Base-by-base conservation (phyloP, 2,329 filamentous ascomycete genomes). In the Thelonectria rubi region DNA sequence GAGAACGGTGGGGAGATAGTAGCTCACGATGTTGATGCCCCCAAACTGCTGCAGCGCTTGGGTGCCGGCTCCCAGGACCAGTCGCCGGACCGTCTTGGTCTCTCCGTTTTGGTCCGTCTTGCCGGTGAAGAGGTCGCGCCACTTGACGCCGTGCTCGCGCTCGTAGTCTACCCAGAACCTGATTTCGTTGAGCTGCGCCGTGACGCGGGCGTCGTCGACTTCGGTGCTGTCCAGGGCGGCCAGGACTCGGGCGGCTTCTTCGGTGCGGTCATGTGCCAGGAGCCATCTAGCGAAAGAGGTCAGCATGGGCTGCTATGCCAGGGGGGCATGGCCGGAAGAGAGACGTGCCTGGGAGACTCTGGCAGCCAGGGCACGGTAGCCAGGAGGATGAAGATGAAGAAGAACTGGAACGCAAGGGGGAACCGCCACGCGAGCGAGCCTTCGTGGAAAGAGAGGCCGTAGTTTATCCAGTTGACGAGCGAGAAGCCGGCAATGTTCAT, bases 1-100 rank as follows among this genome's bases (percentile, higher is more conserved):
- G 0, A 86, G 72, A 0, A 86, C 80, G 0, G 79, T 82, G 0
- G 83, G 81, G 0, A 85, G 68, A 45, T 72, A 74, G 12, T 68
- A 68, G 34, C 48, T 52, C 34, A 64, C 48, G 11, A 63, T 48
- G 40, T 66, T 66, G 42, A 64, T 66, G 30, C 64, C 64, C 12
- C 48, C 48, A 26, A 57, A 58, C 39, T 68, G 65, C 32, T 66
- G 54, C 50, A 66, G 63, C 32, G 59, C 42, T 17, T 63, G 62
- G 9, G 57, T 65, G 5, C 57, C 46, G 11, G 64, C 59, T 10
- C 59, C 59, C 5, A 65, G 57, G 17, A 54, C 4, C 14, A 66
- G 37, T n/a, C 65, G 51, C 17, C 60, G 52, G 9, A 58, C 30
- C 24, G 55, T 59, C n/a, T 58, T 60, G 9, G 59, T 58, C 12